phyloP scores from a whole-genome alignment of 2,329 filamentous ascomycete species.

The Aspergillus candidus region DNA sequence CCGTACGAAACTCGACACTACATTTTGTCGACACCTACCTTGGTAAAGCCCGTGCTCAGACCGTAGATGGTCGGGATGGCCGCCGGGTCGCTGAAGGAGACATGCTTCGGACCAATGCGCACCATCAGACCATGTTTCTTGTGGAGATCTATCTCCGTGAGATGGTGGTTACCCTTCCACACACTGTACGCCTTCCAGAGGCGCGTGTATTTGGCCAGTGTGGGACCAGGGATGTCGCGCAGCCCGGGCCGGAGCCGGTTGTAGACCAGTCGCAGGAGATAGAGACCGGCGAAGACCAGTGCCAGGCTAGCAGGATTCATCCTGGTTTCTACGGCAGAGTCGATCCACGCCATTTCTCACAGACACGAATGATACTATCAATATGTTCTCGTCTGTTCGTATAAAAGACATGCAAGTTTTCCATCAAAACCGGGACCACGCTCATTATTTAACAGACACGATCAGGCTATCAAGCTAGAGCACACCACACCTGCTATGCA shows the following conservation, averaged over 20 bases:
- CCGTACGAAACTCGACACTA: too few species aligned
- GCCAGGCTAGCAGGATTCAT: background rate
- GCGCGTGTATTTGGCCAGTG: background rate
- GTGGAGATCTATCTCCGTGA: background rate
- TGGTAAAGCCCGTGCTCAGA: constrained; percentile 1
- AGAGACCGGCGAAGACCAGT: background rate
- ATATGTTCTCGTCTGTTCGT: too few species aligned
- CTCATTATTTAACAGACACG: too few species aligned
- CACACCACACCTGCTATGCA: too few species aligned
- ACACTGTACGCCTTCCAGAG: background rate
- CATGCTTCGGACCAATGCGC: constrained; percentile 5
- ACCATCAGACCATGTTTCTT: constrained; percentile 3
- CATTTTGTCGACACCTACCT: background rate
- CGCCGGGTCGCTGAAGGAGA: constrained; percentile 3
- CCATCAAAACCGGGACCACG: too few species aligned
- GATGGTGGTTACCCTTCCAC: background rate
- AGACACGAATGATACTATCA: too few species aligned
- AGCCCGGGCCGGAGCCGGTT: background rate
- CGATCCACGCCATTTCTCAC: too few species aligned
- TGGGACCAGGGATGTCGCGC: background rate
- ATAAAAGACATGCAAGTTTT: too few species aligned
- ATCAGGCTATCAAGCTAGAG: too few species aligned
- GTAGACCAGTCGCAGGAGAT: too few species aligned
- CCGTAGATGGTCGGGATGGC: constrained; percentile 5
- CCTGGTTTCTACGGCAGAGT: background rate